Evolutionary conservation across 2,329 filamentous ascomycete species (phyloP), one percentile per base, ranked within the genome.

Genomic region (Nigrospora oryzae): DNA sequence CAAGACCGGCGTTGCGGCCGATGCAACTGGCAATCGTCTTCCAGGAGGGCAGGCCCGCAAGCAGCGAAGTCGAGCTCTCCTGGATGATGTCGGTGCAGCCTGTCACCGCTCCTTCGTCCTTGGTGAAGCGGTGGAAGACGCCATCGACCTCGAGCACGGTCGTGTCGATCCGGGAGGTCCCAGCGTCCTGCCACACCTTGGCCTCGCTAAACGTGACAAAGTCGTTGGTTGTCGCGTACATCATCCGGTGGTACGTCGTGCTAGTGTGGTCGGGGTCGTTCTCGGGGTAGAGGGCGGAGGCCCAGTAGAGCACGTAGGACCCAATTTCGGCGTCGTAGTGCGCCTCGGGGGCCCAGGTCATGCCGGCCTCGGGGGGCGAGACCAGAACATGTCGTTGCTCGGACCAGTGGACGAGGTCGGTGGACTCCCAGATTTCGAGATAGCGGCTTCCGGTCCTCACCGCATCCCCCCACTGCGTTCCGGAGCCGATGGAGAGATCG

Each of bases 21-120:
- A 78, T 77, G 45, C 74, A 78, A 1, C 64, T 64, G 4, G 65
- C 63, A 17, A 73, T 59, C 3, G 58, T 59, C 0, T 60, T 66
- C 74, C 74, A 77, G 0, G 60, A 61, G 1, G 60, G 52, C 0
- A 74, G 54, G 0, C 60, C 61, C 0, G 65, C 66, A 3, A 66
- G 64, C 3, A 77, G 55, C 1, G 58, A 60, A 1, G 57, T 45
- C 0, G 72, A 74, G 31, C 64, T 65, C 50, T 77, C 74, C 47
- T 77, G 66, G 16, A 78, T 76, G 19, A 77, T 77, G 37, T 78
- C 74, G 2, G 59, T 61, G 52, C 74, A 78, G 2, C 74, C 74
- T 0, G 72, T 75, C 1, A 58, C 62, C 2, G 64, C 69, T 0
- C 71, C 72, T 45, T 77, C 74, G 36, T 77, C 74, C 46, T 78